Evolutionary conservation across 2,329 filamentous ascomycete species (phyloP).

Genomic region (Colletotrichum gigasporum): DNA sequence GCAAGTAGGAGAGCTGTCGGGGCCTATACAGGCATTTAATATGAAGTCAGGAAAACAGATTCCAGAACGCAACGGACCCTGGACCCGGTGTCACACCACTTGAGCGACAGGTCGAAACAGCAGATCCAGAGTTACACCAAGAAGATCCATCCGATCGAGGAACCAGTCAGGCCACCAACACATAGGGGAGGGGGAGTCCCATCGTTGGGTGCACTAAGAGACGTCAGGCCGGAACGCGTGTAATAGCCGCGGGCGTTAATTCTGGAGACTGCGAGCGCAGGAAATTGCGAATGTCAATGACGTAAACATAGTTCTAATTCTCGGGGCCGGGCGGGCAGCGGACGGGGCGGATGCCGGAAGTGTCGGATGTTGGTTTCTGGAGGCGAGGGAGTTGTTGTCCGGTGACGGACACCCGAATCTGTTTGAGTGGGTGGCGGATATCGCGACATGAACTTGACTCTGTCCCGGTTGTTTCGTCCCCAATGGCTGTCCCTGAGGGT

Average conservation of each 20-base stretch:
- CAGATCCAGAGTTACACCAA: conserved; percentile 23
- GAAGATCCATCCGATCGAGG: conserved; percentile 25
- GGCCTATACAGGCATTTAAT: conserved; percentile 5
- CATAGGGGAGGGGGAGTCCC: neutral
- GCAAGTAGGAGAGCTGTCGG: neutral
- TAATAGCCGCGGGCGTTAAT: neutral
- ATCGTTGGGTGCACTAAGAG: neutral
- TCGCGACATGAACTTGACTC: neutral
- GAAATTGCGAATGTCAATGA: neutral
- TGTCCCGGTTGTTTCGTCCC: conserved; percentile 3
- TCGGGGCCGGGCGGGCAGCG: neutral
- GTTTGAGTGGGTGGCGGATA: conserved; percentile 3
- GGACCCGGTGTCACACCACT: conserved; percentile 21
- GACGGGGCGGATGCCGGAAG: conserved; percentile 22
- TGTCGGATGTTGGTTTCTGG: conserved; percentile 25
- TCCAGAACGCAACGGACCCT: neutral
- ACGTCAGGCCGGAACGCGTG: neutral
- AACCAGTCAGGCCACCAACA: conserved; percentile 9
- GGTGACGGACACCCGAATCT: conserved; percentile 5
- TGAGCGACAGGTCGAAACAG: conserved; percentile 21
- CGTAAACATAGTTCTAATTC: neutral
- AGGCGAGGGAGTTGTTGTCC: neutral
- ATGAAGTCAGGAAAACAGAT: neutral
- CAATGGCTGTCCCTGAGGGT: neutral
- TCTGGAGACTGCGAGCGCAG: neutral